Percentiles rank a stretch among this genome's conserved stretches.
Evolutionary conservation across 1,284 basidiomycete genomes (phyloP).

Genomic region (Rhodofomes roseus): DNA sequence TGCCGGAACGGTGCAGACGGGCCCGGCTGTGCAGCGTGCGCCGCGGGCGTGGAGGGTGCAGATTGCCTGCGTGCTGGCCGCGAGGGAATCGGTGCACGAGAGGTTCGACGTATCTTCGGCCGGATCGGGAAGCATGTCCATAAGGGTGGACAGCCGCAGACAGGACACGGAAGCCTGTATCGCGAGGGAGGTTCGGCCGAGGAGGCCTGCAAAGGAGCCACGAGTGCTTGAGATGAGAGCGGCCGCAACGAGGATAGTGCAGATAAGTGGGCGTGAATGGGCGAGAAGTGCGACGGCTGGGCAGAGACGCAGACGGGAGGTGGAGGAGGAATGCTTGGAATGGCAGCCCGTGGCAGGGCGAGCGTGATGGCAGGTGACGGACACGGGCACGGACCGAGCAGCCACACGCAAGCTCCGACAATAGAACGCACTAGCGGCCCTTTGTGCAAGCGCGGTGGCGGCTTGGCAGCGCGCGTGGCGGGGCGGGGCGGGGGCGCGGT

Average conservation of each 20-base stretch:
- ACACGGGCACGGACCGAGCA: not conserved
- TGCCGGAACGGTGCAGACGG: not conserved
- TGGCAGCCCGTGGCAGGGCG: not conserved
- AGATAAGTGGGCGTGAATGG: not conserved
- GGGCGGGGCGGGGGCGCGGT: not conserved
- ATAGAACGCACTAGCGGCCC: not conserved
- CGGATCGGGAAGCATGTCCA: not conserved
- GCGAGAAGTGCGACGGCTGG: not conserved
- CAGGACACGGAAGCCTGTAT: not conserved
- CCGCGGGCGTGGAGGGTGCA: not conserved
- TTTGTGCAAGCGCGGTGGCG: not conserved
- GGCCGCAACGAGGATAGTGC: not conserved
- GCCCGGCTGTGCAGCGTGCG: not conserved
- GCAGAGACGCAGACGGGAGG: not conserved
- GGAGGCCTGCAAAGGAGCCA: not conserved
- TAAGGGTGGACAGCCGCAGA: not conserved
- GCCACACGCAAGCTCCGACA: slow-evolving; percentile 2
- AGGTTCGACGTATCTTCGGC: not conserved
- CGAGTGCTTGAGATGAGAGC: not conserved
- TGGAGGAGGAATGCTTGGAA: not conserved
- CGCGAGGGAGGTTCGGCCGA: not conserved
- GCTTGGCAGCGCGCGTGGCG: not conserved
- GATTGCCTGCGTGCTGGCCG: not conserved
- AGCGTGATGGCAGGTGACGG: not conserved
- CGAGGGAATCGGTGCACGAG: not conserved